Conservation (phyloP, 768 basidiomycete species). For the Saitozyma sp. region DNA sequence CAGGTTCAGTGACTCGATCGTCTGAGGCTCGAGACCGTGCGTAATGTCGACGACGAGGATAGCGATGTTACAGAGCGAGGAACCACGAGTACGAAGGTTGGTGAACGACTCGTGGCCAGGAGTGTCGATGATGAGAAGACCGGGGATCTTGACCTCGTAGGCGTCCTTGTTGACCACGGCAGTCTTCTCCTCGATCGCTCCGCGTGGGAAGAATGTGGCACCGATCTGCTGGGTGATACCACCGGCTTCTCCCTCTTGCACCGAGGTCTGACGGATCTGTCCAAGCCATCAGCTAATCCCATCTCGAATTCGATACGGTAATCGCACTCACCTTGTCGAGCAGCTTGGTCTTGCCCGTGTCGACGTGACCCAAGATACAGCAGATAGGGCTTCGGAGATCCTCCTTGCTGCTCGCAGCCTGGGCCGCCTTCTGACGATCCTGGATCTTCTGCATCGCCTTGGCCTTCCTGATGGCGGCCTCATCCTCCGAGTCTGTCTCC, state of each 20-base stretch:
- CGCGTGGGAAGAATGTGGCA: constrained; percentile 97
- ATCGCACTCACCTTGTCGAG: constrained; percentile 75
- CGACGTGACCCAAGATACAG: constrained; percentile 98
- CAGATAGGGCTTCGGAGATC: constrained; percentile 94
- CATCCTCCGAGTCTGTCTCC: constrained; percentile 60
- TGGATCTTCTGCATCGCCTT: constrained; percentile 76
- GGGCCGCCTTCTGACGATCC: constrained; percentile 77
- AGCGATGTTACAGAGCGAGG: constrained; percentile 96
- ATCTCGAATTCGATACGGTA: background rate
- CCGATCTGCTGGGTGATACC: constrained; percentile 99
- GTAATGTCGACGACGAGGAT: constrained; percentile 99
- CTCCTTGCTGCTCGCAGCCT: constrained; percentile 83
- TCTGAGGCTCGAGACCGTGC: constrained; percentile 99
- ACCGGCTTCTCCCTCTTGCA: constrained; percentile 98
- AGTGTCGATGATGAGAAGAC: constrained; percentile 93
- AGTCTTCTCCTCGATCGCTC: constrained; percentile 91
- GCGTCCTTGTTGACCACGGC: constrained; percentile 83
- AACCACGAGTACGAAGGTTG: constrained; percentile 90
- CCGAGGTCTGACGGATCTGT: constrained; percentile 98
- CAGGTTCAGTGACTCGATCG: constrained; percentile 88
- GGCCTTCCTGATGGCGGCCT: constrained; percentile 59
- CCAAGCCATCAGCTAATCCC: background rate
- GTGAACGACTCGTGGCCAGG: constrained; percentile 99
- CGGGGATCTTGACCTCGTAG: constrained; percentile 95
- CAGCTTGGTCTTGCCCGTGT: constrained; percentile 97